Evolutionary conservation across 2,329 filamentous ascomycete species (phyloP).

Genomic region (Colletotrichum sp.): DNA sequence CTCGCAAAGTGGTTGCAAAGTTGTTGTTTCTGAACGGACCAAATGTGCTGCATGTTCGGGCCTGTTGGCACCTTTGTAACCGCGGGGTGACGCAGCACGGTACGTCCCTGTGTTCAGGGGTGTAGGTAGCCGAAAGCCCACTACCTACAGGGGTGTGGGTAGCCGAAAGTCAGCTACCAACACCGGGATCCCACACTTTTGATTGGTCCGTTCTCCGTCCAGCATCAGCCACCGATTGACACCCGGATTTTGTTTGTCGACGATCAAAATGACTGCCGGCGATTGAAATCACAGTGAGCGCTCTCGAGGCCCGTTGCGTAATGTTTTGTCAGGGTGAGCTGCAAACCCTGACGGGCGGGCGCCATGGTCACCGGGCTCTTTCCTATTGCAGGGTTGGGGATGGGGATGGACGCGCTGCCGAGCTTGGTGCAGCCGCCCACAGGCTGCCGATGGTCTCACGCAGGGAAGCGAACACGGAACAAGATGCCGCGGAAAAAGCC

Average conservation of each 20-base stretch:
- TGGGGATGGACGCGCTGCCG: background rate
- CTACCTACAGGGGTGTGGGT: background rate
- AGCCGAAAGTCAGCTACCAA: background rate
- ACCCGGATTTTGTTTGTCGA: background rate
- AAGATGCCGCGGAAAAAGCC: background rate
- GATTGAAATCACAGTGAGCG: background rate
- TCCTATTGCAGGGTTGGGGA: too few relatives aligned
- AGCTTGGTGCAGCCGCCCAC: background rate
- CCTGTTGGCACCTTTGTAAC: background rate
- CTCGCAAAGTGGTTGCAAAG: too few relatives aligned
- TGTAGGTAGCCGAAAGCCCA: background rate
- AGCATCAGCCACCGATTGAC: background rate
- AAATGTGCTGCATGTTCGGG: background rate
- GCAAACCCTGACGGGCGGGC: too few relatives aligned
- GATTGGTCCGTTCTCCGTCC: background rate
- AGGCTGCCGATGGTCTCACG: background rate
- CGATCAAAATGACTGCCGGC: background rate
- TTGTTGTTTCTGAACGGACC: background rate
- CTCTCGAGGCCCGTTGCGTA: too few relatives aligned
- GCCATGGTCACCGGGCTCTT: background rate
- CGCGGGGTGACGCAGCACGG: background rate
- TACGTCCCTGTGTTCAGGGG: background rate
- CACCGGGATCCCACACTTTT: background rate
- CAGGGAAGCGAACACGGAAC: background rate
- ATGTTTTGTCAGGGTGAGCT: too few relatives aligned